These are phyloP conservation scores for Salisapilia sapeloensis DNA, from an alignment of 352 stramenopile species.

Conservation along the genomic window DNA sequence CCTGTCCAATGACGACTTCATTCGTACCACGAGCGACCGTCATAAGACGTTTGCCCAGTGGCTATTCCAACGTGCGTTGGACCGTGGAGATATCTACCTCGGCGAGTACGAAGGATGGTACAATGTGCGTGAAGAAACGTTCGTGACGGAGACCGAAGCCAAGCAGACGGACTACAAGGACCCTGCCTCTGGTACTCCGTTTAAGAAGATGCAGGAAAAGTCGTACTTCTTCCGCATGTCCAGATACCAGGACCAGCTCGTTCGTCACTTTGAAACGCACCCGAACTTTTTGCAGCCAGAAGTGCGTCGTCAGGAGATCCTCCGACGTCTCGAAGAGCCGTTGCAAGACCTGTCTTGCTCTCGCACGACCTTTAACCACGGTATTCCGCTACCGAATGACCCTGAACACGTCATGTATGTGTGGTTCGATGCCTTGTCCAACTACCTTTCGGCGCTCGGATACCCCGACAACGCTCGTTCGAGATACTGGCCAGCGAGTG, in stretches of 20 bases:
- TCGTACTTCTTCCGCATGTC: slow-evolving; percentile 99
- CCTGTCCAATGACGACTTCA: slow-evolving; percentile 84
- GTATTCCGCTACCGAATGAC: slow-evolving; percentile 90
- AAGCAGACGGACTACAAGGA: slow-evolving; percentile 92
- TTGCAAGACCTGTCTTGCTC: slow-evolving; percentile 94
- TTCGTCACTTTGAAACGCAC: slow-evolving; percentile 91
- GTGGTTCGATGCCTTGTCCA: slow-evolving; percentile 98
- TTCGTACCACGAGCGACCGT: slow-evolving; percentile 90
- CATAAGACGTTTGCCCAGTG: slow-evolving; percentile 92
- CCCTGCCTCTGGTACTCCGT: slow-evolving; percentile 78
- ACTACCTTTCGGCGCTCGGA: slow-evolving; percentile 95
- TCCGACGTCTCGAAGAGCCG: slow-evolving; percentile 85
- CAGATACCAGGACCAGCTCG: slow-evolving; percentile 91
- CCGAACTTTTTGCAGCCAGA: slow-evolving; percentile 95
- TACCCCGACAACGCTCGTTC: slow-evolving; percentile 78
- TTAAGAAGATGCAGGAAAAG: slow-evolving; percentile 96
- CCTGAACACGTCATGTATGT: slow-evolving; percentile 98
- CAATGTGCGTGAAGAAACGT: slow-evolving; percentile 97
- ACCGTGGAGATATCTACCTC: slow-evolving; percentile 94
- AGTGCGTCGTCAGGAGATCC: slow-evolving; percentile 87
- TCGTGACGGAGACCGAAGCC: slow-evolving; percentile 96
- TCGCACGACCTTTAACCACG: slow-evolving; percentile 92
- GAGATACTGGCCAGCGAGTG: slow-evolving; percentile 68
- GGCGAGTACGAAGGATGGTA: slow-evolving; percentile 97
- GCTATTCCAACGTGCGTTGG: slow-evolving; percentile 85